Evolutionary conservation across 116 monocot species (phyloP), one percentile per base, ranked within the genome.

Genomic region (Papilionanthe hybrid): DNA sequence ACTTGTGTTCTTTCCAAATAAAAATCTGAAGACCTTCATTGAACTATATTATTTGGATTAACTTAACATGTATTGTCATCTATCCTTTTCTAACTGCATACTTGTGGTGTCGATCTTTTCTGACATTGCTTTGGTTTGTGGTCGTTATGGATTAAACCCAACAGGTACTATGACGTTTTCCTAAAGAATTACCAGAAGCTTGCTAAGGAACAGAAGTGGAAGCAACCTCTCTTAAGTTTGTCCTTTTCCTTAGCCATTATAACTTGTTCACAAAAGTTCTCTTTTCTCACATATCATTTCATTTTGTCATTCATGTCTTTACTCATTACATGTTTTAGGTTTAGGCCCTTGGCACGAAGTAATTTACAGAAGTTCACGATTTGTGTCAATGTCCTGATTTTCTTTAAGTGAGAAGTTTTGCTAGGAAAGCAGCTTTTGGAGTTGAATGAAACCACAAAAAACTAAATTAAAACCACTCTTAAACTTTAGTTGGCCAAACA

Each of bases 91-190:
- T 60, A 5, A 23, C 25, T 11, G 6, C 7, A 60, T 60, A 60
- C 60, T 60, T 22, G 60, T 60, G 25, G 60, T 60, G 1, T 23
- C 60, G 20, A 7, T 23, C 43, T 9, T 2, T 73, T 42, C 43
- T 41, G 43, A 73, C 0, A 73, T 60, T 60, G 20, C 8, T 25
- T 60, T 60, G 22, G 20, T 42, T 42, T 43, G 43, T 73, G 0
- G 7, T 43, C 30, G 1, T 0, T 10, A 42, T 73, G 22, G 57
- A 49, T 77, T 9, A 65, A 48, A 72, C 67, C 15, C 43, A 23
- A 76, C 79, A 96, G 96, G 1, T 96, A 96, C 80, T 93, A 96
- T 80, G 96, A 96, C 74, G 87, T 88, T n/a, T 86, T 96, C 77
- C 79, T 96, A 41, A 87, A 77, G 75, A 93, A 82, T 75, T 96